Evolutionary conservation across 2,329 filamentous ascomycete species (phyloP).

Genomic region (Diplodia intermedia): DNA sequence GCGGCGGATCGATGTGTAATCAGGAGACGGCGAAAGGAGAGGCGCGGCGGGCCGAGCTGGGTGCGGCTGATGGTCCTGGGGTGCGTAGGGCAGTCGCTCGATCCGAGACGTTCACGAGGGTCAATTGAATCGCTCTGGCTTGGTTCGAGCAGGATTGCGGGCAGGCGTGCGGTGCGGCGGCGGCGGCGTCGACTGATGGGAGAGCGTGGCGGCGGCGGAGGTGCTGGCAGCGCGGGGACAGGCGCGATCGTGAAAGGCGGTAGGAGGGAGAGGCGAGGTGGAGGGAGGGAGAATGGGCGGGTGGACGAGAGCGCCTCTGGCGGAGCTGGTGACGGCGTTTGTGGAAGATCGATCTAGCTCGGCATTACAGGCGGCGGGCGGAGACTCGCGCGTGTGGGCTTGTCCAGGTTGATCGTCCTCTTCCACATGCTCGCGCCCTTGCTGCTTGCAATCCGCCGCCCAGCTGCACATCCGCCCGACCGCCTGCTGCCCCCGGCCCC

Average conservation of each 20-base stretch:
- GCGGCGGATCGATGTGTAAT: slow-evolving; percentile 29
- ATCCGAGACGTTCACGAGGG: slow-evolving; percentile 21
- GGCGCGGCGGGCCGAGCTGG: slow-evolving; percentile 31
- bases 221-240: slow-evolving; percentile 1
- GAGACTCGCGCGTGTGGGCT: slow-evolving; percentile 20
- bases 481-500: slow-evolving; percentile 9
- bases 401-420: slow-evolving; percentile 22
- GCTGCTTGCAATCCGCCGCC: neutral
- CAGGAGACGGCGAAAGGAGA: slow-evolving; percentile 31
- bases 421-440: slow-evolving; percentile 20
- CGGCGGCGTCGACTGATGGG: neutral
- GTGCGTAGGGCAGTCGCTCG: slow-evolving; percentile 20
- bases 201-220: neutral
- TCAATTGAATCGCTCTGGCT: slow-evolving; percentile 15
- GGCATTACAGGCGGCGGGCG: slow-evolving; percentile 30
- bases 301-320: neutral
- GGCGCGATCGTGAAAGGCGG: slow-evolving; percentile 31
- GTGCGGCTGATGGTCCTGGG: slow-evolving; percentile 32
- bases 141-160: slow-evolving; percentile 2
- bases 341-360: slow-evolving; percentile 32
- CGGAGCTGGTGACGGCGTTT: slow-evolving; percentile 24
- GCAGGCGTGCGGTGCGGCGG: slow-evolving; percentile 8
- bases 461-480: slow-evolving; percentile 9
- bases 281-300: slow-evolving; percentile 15
- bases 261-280: slow-evolving; percentile 28